Evolutionary conservation across 2,329 filamentous ascomycete genomes (phyloP).

Genomic region (Apiospora hydei): DNA sequence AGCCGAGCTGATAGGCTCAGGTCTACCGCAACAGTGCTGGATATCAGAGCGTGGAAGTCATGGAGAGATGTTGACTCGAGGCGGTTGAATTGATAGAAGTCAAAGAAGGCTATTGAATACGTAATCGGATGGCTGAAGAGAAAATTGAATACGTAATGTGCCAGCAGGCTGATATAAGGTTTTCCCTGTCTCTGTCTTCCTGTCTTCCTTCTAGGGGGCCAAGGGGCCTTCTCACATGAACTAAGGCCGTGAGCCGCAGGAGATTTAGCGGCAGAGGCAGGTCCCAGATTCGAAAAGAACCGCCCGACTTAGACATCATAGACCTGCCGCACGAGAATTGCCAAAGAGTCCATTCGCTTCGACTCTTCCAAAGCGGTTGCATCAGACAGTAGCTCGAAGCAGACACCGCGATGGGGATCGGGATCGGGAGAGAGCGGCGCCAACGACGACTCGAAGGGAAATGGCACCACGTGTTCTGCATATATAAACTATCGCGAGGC

Average conservation of each 20-base stretch:
- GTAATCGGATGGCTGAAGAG: background rate
- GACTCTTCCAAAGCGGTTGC: background rate
- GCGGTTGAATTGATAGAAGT: background rate
- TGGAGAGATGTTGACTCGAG: background rate
- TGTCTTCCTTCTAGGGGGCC: background rate
- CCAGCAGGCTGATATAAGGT: background rate
- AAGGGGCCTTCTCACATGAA: background rate
- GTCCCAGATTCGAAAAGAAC: background rate
- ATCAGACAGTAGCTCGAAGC: background rate
- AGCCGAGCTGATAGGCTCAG: background rate
- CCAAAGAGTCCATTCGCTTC: background rate
- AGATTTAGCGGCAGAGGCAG: background rate
- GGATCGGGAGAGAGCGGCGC: background rate
- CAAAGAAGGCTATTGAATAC: background rate
- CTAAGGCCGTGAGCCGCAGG: constrained; percentile 4
- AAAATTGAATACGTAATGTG: background rate
- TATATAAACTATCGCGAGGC: background rate
- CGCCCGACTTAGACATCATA: background rate
- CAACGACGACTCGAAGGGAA: background rate
- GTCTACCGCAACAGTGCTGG: background rate
- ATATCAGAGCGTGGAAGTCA: background rate
- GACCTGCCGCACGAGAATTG: background rate
- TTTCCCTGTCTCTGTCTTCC: background rate
- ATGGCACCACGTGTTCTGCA: background rate
- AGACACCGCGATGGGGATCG: background rate